Conservation (phyloP, 345 rosid genomes). For the Eutrema japonicum region DNA sequence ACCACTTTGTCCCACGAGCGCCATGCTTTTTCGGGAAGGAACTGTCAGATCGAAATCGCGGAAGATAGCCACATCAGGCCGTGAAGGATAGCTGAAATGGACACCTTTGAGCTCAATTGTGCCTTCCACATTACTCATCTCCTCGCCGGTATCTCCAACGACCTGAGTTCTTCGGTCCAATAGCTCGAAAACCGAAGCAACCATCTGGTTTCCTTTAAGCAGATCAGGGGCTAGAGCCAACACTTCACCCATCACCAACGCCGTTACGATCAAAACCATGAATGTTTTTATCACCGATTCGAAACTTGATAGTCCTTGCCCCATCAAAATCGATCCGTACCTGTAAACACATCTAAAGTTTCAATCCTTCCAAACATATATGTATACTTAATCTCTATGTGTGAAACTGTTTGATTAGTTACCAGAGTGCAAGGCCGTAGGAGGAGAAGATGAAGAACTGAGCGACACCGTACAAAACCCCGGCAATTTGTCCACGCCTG, state of each 20-base stretch:
- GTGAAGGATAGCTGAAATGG: slow-evolving; percentile 79
- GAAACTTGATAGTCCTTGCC: slow-evolving; percentile 71
- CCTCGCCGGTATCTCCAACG: slow-evolving; percentile 72
- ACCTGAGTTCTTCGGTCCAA: slow-evolving; percentile 73
- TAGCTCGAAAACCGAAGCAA: slow-evolving; percentile 81
- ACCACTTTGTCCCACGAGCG: slow-evolving; percentile 93
- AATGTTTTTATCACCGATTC: slow-evolving; percentile 88
- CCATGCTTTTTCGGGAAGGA: slow-evolving; percentile 75
- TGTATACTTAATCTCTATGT: background rate
- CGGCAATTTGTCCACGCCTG: slow-evolving; percentile 88
- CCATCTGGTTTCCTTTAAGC: slow-evolving; percentile 93
- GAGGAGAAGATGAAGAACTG: slow-evolving; percentile 98
- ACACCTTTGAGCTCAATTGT: slow-evolving; percentile 67
- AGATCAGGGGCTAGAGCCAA: slow-evolving; percentile 81
- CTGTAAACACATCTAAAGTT: background rate
- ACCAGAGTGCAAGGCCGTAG: slow-evolving; percentile 94
- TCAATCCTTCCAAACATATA: background rate
- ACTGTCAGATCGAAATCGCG: slow-evolving; percentile 65
- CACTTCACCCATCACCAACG: slow-evolving; percentile 95
- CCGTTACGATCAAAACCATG: slow-evolving; percentile 93
- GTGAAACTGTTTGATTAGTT: background rate
- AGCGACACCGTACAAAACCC: slow-evolving; percentile 81
- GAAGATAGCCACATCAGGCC: slow-evolving; percentile 81
- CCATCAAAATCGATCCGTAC: slow-evolving; percentile 68
- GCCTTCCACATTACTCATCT: slow-evolving; percentile 65